Evolutionary conservation across 768 basidiomycete species (phyloP).

Genomic region (Suillus subaureus): DNA sequence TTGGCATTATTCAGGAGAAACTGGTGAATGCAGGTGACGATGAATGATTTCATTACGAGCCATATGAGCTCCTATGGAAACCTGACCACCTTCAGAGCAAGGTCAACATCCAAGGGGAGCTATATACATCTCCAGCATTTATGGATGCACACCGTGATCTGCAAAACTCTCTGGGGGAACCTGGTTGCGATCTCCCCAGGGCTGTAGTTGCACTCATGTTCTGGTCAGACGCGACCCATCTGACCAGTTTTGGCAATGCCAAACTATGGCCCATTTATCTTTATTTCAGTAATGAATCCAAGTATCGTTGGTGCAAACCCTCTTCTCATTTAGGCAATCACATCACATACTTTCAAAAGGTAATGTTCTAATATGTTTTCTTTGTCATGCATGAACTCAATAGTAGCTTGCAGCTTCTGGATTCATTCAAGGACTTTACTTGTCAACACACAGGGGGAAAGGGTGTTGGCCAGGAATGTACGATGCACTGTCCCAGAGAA

Average conservation of each 20-base stretch:
- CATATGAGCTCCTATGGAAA: no score
- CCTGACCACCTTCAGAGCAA: no score
- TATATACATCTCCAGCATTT: constrained; percentile 11
- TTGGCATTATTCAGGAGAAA: no score
- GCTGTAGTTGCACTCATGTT: constrained; percentile 7
- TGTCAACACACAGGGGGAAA: constrained; percentile 4
- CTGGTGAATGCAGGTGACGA: no score
- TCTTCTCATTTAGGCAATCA: constrained; percentile 12
- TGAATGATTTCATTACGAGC: no score
- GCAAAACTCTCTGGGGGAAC: constrained; percentile 15
- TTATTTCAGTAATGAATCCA: constrained; percentile 23
- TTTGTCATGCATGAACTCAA: no score
- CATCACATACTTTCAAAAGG: constrained; percentile 13
- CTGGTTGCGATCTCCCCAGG: constrained; percentile 15
- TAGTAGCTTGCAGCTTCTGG: constrained; percentile 15
- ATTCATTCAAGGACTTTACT: constrained; percentile 10
- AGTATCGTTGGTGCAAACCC: constrained; percentile 23
- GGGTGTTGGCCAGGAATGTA: not conserved
- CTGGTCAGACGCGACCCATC: constrained; percentile 21
- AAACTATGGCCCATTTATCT: constrained; percentile 28
- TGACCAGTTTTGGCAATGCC: constrained; percentile 32
- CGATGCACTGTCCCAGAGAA: constrained; percentile 20
- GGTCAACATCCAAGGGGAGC: no score
- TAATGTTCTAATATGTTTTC: not conserved
- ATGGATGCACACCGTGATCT: constrained; percentile 14